Evolutionary conservation across 2,329 filamentous ascomycete genomes (phyloP).

Genomic region (Fusarium ramigenum): DNA sequence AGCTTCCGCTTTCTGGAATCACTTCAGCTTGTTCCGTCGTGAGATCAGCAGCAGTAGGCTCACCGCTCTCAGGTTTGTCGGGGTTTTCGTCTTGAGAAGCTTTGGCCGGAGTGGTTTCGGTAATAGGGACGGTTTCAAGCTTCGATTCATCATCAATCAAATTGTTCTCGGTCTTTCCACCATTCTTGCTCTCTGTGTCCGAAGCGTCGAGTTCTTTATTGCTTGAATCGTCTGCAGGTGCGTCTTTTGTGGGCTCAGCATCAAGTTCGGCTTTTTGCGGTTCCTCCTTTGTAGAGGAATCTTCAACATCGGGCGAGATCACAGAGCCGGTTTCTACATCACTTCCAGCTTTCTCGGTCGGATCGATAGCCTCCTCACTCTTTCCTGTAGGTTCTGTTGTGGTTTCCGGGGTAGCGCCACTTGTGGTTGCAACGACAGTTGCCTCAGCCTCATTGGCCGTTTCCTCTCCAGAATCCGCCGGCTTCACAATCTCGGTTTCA

Average conservation of each 20-base stretch:
- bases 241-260: not conserved
- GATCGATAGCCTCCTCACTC: constrained; percentile 4
- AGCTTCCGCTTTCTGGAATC: not conserved
- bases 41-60: not conserved
- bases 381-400: not conserved
- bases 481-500: not conserved
- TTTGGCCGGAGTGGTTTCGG: not conserved
- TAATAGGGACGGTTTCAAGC: not conserved
- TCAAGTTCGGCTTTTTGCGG: not conserved
- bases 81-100: not conserved
- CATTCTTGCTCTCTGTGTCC: not conserved
- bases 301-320: not conserved
- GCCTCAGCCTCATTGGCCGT: not conserved
- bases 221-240: not conserved
- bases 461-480: not conserved
- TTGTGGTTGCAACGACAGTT: not conserved
- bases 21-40: not conserved
- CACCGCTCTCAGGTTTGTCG: constrained; percentile 1
- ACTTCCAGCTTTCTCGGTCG: not conserved
- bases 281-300: constrained; percentile 2
- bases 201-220: not conserved
- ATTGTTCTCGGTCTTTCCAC: not conserved
- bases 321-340: not conserved
- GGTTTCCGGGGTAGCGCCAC: not conserved
- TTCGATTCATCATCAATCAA: not conserved